Evolutionary conservation across 495 filamentous ascomycete species (phyloP).

Genomic region (Entonaema liquescens): DNA sequence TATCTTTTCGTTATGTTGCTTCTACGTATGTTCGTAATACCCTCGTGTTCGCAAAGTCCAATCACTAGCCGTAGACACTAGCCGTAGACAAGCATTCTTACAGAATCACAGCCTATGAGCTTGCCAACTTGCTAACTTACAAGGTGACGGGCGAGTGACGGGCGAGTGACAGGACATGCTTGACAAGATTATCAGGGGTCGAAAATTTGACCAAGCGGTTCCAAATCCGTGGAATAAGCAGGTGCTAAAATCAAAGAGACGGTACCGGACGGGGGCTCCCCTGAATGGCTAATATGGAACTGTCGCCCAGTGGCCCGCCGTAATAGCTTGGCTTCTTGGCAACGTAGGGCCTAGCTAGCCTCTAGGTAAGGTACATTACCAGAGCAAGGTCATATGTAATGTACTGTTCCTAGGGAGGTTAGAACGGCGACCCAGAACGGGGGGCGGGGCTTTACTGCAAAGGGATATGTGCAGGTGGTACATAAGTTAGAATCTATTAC

Average conservation of each 20-base stretch:
- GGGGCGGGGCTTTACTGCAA: conserved; percentile 26
- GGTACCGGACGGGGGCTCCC: conserved; percentile 33
- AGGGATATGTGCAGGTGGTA: conserved; percentile 30
- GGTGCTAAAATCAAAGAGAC: conserved; percentile 36
- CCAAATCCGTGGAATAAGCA: conserved; percentile 43
- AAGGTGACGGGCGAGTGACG: neutral
- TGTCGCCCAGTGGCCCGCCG: conserved; percentile 22
- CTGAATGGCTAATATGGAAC: conserved; percentile 40
- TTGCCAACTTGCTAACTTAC: conserved; percentile 16
- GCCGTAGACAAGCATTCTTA: conserved; percentile 22
- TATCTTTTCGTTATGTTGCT: conserved; percentile 21
- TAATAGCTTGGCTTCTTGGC: conserved; percentile 36
- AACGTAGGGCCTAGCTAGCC: conserved; percentile 7
- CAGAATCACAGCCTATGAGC: conserved; percentile 19
- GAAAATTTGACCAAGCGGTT: conserved; percentile 42
- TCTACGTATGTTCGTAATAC: conserved; percentile 35
- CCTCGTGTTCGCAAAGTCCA: conserved; percentile 23
- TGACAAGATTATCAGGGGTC: conserved; percentile 38
- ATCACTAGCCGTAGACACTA: conserved; percentile 9
- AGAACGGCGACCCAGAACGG: conserved; percentile 23
- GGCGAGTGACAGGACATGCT: neutral
- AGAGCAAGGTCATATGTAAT: conserved; percentile 8
- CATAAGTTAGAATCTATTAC: conserved; percentile 25
- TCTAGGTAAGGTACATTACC: neutral
- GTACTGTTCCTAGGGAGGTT: conserved; percentile 25